Base-by-base conservation (phyloP, 2,329 filamentous ascomycete genomes). In the Fusarium sp. region DNA sequence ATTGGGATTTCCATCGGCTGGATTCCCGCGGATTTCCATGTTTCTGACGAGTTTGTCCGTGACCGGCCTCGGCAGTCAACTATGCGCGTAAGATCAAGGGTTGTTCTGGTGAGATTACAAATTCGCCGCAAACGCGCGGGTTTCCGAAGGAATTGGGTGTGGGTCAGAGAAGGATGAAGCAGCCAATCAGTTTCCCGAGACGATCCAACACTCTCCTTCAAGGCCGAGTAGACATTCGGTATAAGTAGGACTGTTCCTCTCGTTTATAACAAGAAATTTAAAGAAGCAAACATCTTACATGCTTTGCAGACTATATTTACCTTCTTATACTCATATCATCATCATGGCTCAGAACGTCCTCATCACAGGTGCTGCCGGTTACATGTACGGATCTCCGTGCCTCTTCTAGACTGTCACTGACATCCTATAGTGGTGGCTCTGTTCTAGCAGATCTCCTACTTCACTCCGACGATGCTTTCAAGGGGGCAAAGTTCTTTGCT, bases 331-430 rank as follows among this genome's bases (percentile, higher is more conserved):
- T 16, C 4, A 56, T 56, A 20, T 36, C 51, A 20, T 0, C 33
- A 11, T 29, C 16, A 58, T 77, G 75, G 16, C 65, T 29, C 67
- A 68, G 3, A 82, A 81, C 31, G 74, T 81, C 57, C 78, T 83
- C 38, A 77, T 83, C 67, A 83, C 81, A 49, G 81, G 81, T 38
- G 80, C 80, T 20, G 81, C 79, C 31, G 81, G 81, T 36, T 83
- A 81, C 74, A 80, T 83, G 81, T 76, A 70, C 11, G 62, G 17
- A 5, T 3, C 6, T 9, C 6, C 3, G 6, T 12, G 4, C 9
- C 4, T 8, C 33, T 22, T 31, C 9, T n/a, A 2, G 22, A 7
- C 20, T 68, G 29, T 7, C 12, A 22, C 60, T 71, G 72, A 63
- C 29, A 4, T 2, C 14, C 20, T 35, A 16, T 44, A 82, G 81